Base-by-base conservation (phyloP, 148 eudicot genomes). In the Rhododendron henanense region DNA sequence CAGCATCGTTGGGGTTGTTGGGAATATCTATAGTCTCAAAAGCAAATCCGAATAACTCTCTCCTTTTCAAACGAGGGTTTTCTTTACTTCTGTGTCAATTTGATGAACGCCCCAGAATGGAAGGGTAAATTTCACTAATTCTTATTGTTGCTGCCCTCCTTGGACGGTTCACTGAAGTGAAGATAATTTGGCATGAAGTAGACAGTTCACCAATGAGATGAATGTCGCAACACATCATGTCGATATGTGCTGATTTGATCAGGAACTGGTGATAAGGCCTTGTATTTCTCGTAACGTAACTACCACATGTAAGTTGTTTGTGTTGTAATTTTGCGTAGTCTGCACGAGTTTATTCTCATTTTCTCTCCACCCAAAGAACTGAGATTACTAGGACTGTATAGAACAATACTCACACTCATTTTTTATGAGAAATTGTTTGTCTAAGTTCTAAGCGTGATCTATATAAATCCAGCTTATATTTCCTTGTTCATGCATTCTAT, bases 1-100 rank as follows among this genome's bases (percentile, higher is more conserved):
- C 65, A 92, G 98, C 86, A 51, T 95, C 69, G 90, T 93, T 86
- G 99, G 98, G 69, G 93, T 95, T 65, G 73, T 87, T 80, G 98
- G 99, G 45, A 97, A 97, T 87, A 80, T 97, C n/a, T 97, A 90
- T 74, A 91, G 98, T 85, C 79, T 97, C 67, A 75, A 84, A 13
- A 90, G 84, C 87, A 79, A 90, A 5, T 92, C 92, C 7, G 85
- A 88, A 39, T 91, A 85, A 91, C 33, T 10, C 13, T 39, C 57
- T 53, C 16, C 39, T 31, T 79, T 53, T 25, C 51, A 19, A 25
- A 55, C 47, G 8, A 16, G 78, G 79, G 53, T 76, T 33, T 50
- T 65, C 50, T 37, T 78, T 80, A 85, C 74, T 37, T 33, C 35
- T 82, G 50, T 31, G 51, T 45, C 15, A 21, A 57, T 82, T 82